phyloP scores from a whole-genome alignment of 2,329 filamentous ascomycete genomes.

The Botrytis galanthina region DNA sequence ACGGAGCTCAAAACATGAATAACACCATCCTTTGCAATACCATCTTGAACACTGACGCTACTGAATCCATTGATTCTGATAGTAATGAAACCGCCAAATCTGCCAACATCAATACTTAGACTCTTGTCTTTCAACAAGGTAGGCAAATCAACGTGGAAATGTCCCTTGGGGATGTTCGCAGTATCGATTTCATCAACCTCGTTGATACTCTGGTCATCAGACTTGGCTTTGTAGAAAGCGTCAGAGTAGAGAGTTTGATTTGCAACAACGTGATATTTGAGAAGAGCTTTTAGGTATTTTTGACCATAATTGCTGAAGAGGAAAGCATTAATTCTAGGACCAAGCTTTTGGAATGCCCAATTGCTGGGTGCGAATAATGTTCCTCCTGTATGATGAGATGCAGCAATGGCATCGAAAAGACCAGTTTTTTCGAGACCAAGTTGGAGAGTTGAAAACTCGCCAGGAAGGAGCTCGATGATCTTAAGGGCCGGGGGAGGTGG shows the following conservation, averaged over 20 bases:
- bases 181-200: conserved; percentile 30
- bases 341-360: conserved; percentile 73
- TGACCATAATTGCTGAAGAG: conserved; percentile 75
- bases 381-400: conserved; percentile 56
- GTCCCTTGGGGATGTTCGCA: conserved; percentile 36
- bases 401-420: conserved; percentile 59
- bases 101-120: conserved; percentile 68
- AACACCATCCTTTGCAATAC: conserved; percentile 73
- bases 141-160: conserved; percentile 65
- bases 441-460: conserved; percentile 74
- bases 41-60: conserved; percentile 65
- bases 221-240: conserved; percentile 62
- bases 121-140: conserved; percentile 67
- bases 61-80: conserved; percentile 75
- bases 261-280: conserved; percentile 75
- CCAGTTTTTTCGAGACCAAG: conserved; percentile 74
- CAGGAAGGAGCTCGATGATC: conserved; percentile 64
- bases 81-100: conserved; percentile 64
- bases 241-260: conserved; percentile 81
- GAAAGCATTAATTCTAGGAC: conserved; percentile 73
- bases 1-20: conserved; percentile 74
- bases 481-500: conserved; percentile 66
- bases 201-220: conserved; percentile 25
- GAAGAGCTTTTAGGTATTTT: conserved; percentile 73
- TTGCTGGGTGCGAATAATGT: conserved; percentile 84